Percentiles rank a stretch among this genome's conserved stretches.
These are phyloP conservation scores for Jaltomata sinuosa DNA, from an alignment of 257 asterid genomes.

Conservation along the genomic window DNA sequence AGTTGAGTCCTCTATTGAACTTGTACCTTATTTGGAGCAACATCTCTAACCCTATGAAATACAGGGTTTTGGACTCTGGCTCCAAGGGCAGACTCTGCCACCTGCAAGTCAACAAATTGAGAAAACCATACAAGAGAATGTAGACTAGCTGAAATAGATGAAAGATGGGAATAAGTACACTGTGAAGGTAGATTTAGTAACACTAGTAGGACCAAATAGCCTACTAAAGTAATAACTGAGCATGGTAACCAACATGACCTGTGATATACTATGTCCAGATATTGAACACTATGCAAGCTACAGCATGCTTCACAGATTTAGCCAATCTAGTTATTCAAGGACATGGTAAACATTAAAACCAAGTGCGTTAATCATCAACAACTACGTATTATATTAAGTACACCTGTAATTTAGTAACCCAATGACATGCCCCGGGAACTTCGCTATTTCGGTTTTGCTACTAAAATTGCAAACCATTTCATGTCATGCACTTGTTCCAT, in stretches of 20 bases:
- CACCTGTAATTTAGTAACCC: background rate
- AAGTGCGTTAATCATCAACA: background rate
- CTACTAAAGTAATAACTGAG: background rate
- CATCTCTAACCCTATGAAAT: slow-evolving; percentile 76
- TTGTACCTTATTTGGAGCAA: slow-evolving; percentile 90
- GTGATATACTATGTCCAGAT: background rate
- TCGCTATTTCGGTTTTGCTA: background rate
- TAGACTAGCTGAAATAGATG: background rate
- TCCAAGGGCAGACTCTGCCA: slow-evolving; percentile 67
- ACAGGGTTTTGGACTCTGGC: slow-evolving; percentile 45
- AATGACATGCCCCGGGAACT: background rate
- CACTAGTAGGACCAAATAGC: background rate
- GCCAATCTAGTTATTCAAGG: background rate
- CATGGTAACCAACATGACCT: background rate
- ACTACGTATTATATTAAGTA: background rate
- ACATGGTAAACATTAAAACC: background rate
- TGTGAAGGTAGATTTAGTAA: background rate
- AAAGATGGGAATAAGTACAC: background rate
- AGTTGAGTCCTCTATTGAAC: background rate
- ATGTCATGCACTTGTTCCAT: background rate
- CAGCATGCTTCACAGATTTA: background rate
- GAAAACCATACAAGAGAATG: background rate
- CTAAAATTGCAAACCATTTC: background rate
- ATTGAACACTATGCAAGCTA: background rate
- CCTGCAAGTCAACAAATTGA: slow-evolving; percentile 26